Conservation (phyloP, 257 asterid species). For the Avicennia marina region DNA sequence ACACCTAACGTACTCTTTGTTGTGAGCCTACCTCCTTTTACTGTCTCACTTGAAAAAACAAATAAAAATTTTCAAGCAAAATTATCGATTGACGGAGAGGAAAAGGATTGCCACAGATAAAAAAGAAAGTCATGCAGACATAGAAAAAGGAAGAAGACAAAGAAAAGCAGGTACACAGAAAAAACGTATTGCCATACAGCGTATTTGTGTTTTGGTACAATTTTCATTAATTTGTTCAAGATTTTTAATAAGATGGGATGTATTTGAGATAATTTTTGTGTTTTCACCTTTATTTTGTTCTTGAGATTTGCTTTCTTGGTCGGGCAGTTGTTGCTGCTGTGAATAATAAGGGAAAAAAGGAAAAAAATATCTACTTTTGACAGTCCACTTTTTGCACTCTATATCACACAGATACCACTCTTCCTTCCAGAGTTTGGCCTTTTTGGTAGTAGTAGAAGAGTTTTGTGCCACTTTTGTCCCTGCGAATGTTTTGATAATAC, state of each 20-base stretch:
- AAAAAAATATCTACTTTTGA: background rate
- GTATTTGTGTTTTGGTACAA: slow-evolving; percentile 6
- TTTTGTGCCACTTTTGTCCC: slow-evolving; percentile 27
- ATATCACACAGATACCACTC: slow-evolving; percentile 16
- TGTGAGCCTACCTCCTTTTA: background rate
- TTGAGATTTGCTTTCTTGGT: slow-evolving; percentile 43
- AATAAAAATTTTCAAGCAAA: background rate
- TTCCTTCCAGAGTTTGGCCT: background rate
- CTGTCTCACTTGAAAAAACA: slow-evolving; percentile 10
- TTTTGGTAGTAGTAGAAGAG: slow-evolving; percentile 20
- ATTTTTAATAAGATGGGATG: slow-evolving; percentile 4
- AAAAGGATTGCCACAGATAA: background rate
- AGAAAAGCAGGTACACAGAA: slow-evolving; percentile 18
- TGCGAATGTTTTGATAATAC: slow-evolving; percentile 28
- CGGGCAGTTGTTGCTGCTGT: slow-evolving; percentile 17
- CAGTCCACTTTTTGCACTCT: slow-evolving; percentile 13
- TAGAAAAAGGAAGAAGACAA: background rate
- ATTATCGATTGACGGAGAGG: slow-evolving; percentile 6
- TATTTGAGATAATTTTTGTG: background rate
- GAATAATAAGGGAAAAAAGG: slow-evolving; percentile 2
- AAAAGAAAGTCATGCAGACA: slow-evolving; percentile 4
- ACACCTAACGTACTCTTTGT: background rate
- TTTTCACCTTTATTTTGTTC: background rate
- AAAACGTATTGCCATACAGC: slow-evolving; percentile 22
- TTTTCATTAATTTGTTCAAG: background rate